Conservation (phyloP, 1,139 yeast species). For the Magnusiomyces paraingens region DNA sequence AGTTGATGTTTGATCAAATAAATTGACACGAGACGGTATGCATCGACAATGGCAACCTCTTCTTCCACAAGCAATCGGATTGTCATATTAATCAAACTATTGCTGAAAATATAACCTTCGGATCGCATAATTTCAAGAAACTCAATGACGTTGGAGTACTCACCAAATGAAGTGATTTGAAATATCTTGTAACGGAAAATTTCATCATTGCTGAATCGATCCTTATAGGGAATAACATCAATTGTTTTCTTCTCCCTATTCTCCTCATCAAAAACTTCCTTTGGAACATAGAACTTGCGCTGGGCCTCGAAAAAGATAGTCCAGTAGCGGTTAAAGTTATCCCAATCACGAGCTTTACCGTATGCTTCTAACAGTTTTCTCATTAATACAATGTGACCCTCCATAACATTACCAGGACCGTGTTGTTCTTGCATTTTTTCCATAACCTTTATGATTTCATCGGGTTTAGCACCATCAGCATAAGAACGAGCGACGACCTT, state of each 20-base stretch:
- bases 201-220: constrained; percentile 7
- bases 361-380: constrained; percentile 9
- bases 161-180: constrained; percentile 9
- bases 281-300: constrained; percentile 10
- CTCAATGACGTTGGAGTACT: constrained; percentile 3
- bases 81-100: background rate
- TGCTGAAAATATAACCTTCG: constrained; percentile 7
- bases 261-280: background rate
- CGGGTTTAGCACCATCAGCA: constrained; percentile 5
- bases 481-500: constrained; percentile 9
- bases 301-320: constrained; percentile 3
- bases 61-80: background rate
- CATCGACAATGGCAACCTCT: background rate
- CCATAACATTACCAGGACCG: constrained; percentile 1
- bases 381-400: constrained; percentile 5
- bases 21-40: background rate
- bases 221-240: constrained; percentile 4
- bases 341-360: constrained; percentile 14
- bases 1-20: background rate
- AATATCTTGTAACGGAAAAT: constrained; percentile 11
- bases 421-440: constrained; percentile 4
- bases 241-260: background rate
- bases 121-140: constrained; percentile 3
- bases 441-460: background rate
- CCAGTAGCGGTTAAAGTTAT: constrained; percentile 11